Evolutionary conservation across 169 alveolate genomes (phyloP).

Genomic region (Neospora caninum): DNA sequence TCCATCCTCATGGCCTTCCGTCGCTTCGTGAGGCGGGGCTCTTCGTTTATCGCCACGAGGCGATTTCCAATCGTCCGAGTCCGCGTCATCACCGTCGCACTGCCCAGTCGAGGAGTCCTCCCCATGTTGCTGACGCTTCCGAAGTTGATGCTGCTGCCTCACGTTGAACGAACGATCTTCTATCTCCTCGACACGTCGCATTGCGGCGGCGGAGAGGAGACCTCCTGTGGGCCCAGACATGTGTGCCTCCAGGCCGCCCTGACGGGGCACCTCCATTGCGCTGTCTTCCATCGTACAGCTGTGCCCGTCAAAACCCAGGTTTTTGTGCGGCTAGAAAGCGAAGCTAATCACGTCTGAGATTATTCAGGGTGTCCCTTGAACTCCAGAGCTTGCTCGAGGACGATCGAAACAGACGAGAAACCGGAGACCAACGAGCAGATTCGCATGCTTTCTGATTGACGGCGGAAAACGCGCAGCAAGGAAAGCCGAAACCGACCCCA

Average conservation of each 20-base stretch:
- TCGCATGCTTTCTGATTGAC: no score
- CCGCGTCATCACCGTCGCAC: background rate
- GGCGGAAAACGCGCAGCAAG: no score
- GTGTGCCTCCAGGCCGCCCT: background rate
- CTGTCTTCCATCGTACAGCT: background rate
- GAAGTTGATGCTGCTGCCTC: background rate
- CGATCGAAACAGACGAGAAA: no score
- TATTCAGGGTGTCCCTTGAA: no score
- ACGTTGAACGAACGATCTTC: constrained; percentile 26
- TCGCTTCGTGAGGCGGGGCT: constrained; percentile 16
- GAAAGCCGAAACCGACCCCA: no score
- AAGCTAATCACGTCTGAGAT: no score
- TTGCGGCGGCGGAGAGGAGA: constrained; percentile 17
- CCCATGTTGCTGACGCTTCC: background rate
- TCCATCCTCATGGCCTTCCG: background rate
- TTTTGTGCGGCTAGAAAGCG: background rate
- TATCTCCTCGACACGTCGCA: constrained; percentile 44
- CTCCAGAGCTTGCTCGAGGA: no score
- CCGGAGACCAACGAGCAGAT: no score
- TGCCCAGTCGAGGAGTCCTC: background rate
- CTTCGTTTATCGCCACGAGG: constrained; percentile 6
- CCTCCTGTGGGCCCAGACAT: background rate
- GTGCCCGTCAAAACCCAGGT: background rate
- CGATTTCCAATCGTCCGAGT: background rate
- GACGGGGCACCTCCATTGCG: background rate